Percentiles rank a stretch among this genome's conserved stretches.
These are phyloP conservation scores for Hyaloscypha bicolor DNA, from an alignment of 495 filamentous ascomycete species.

Conservation along the genomic window DNA sequence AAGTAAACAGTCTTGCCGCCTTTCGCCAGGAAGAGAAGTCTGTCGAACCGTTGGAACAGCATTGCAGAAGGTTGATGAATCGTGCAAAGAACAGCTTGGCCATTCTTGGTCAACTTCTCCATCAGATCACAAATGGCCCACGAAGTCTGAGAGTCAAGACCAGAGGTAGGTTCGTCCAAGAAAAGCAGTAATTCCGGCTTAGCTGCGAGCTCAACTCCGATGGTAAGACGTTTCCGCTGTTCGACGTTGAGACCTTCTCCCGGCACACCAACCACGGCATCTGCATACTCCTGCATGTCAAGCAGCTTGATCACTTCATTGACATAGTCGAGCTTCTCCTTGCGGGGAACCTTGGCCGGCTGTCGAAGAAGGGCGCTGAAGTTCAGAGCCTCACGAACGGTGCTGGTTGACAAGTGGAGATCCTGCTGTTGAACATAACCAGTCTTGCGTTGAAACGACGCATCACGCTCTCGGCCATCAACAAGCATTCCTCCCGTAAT, in stretches of 20 bases:
- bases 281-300: conserved; percentile 86
- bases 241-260: conserved; percentile 90
- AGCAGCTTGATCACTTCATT: conserved; percentile 88
- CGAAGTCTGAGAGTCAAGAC: conserved; percentile 63
- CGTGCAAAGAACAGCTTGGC: conserved; percentile 87
- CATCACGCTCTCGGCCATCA: conserved; percentile 71
- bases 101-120: conserved; percentile 76
- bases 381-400: conserved; percentile 75
- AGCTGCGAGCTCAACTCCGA: conserved; percentile 88
- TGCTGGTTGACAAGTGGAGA: conserved; percentile 81
- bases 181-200: conserved; percentile 89
- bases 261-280: conserved; percentile 83
- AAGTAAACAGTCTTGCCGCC: conserved; percentile 82
- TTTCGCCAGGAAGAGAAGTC: conserved; percentile 69
- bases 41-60: conserved; percentile 89
- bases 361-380: conserved; percentile 86
- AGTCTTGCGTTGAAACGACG: conserved; percentile 87
- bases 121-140: conserved; percentile 81
- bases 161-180: conserved; percentile 72
- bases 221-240: conserved; percentile 87
- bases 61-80: conserved; percentile 93
- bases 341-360: conserved; percentile 63
- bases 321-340: conserved; percentile 83
- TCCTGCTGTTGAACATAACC: conserved; percentile 96
- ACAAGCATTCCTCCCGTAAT: conserved; percentile 84